Evolutionary conservation across 108 stramenopile genomes (phyloP), one percentile per base, ranked within the genome.

Genomic region (Fistulifera solaris): DNA sequence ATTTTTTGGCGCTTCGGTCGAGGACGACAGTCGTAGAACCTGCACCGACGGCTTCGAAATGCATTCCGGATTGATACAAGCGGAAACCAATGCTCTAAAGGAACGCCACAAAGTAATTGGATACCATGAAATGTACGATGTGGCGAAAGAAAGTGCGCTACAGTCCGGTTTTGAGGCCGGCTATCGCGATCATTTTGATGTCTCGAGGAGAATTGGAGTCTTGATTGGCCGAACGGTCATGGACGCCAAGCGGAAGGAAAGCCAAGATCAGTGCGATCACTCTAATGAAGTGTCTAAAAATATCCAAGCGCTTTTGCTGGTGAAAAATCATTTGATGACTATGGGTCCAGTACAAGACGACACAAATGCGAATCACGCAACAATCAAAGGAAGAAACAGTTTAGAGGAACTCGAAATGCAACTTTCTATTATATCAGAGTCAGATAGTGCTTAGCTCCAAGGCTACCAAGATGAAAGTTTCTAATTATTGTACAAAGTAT

Each of bases 151-250:
- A 26, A 52, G 48, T n/a, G 40, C 52, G 31, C 28, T 89, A 21
- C 87, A 89, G 64, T 76, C 85, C 51, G 87, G 87, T 46, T 89
- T 89, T 58, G 72, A 77, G 42, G 54, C 56, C 40, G 87, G 87
- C n/a, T 85, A 75, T 60, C 67, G 55, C 42, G 65, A 76, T 58
- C 54, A 72, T 12, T 79, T 75, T 55, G 55, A 63, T 35, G 60
- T 59, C 41, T 61, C 83, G 22, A 56, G 54, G 52, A 40, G 57
- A 16, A 65, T 85, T n/a, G 87, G 87, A 4, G 40, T 44, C 23
- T 24, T 54, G 22, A 48, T 87, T 21, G 86, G 85, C n/a, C 19
- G 21, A 8, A 8, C 11, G 19, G 21, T 21, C 4, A 21, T 21
- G 44, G 11, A 17, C 6, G 6, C 44, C 7, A 45, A 21, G 11